phyloP scores from a whole-genome alignment of 495 filamentous ascomycete species.

The Aspergillus egyptiacus region DNA sequence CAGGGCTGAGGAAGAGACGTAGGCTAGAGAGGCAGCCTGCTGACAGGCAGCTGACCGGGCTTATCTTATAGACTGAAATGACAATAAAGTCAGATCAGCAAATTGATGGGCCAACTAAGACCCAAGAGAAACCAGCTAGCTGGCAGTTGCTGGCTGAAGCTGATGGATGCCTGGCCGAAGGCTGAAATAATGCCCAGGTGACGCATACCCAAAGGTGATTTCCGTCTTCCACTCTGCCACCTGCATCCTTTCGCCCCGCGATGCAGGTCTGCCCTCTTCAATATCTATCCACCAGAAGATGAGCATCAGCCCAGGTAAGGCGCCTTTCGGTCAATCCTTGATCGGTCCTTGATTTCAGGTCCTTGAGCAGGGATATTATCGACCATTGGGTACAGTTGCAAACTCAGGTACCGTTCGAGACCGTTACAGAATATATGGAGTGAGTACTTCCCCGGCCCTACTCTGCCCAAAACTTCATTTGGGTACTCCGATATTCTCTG shows the following conservation, averaged over 20 bases:
- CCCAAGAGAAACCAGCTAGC: background rate
- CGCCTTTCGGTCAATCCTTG: background rate
- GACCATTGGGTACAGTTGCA: background rate
- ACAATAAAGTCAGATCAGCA: too few relatives aligned
- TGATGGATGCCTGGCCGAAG: background rate
- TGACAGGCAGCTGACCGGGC: background rate
- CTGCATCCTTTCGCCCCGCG: background rate
- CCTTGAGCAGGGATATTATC: background rate
- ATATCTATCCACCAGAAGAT: background rate
- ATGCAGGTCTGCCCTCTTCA: constrained; percentile 1
- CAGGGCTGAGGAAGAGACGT: too few relatives aligned
- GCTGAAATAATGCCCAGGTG: too few relatives aligned
- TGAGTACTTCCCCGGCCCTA: background rate
- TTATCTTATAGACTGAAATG: constrained; percentile 1
- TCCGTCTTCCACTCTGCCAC: too few relatives aligned
- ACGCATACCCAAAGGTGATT: too few relatives aligned
- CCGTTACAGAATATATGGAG: background rate
- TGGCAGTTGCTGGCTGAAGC: background rate
- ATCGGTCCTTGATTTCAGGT: background rate
- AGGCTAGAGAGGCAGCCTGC: too few relatives aligned
- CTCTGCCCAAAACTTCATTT: too few relatives aligned
- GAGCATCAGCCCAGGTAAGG: background rate
- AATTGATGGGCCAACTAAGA: too few relatives aligned
- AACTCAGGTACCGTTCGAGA: background rate
- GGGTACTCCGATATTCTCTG: too few relatives aligned